These are phyloP conservation scores for Cryoendolithus antarcticus DNA, from an alignment of 2,329 filamentous ascomycete genomes.

Conservation along the genomic window DNA sequence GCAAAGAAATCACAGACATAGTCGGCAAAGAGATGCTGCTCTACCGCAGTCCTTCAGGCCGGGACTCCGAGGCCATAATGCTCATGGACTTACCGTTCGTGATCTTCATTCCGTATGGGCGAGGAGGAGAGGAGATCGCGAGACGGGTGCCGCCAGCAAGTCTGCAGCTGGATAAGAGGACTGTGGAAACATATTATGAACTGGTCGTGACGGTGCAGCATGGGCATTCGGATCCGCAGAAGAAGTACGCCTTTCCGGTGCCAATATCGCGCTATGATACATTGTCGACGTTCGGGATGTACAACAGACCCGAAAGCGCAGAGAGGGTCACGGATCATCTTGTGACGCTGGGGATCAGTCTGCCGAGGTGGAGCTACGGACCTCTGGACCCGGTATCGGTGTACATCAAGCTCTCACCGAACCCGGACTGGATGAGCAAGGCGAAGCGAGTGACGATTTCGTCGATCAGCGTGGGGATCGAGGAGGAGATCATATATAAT, in stretches of 20 bases:
- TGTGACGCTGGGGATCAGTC: constrained; percentile 78
- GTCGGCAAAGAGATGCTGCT: constrained; percentile 93
- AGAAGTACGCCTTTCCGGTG: constrained; percentile 82
- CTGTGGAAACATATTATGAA: constrained; percentile 95
- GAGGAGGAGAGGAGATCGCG: constrained; percentile 80
- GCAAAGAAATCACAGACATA: constrained; percentile 81
- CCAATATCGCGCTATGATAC: constrained; percentile 91
- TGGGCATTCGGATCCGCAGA: constrained; percentile 50
- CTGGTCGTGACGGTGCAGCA: constrained; percentile 88
- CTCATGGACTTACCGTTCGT: constrained; percentile 97
- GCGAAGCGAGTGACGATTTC: constrained; percentile 86
- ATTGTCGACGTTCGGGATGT: constrained; percentile 97
- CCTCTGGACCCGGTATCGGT: constrained; percentile 90
- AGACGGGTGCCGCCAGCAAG: constrained; percentile 85
- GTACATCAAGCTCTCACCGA: constrained; percentile 87
- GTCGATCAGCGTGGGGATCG: constrained; percentile 85
- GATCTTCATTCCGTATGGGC: constrained; percentile 89
- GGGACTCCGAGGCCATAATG: constrained; percentile 76
- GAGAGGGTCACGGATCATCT: constrained; percentile 80
- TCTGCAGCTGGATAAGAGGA: constrained; percentile 77
- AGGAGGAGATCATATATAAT: constrained; percentile 98
- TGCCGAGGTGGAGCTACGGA: constrained; percentile 93
- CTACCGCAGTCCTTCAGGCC: constrained; percentile 73
- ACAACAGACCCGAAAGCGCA: constrained; percentile 85
- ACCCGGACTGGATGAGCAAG: constrained; percentile 81